Base-by-base conservation (phyloP, 2,329 filamentous ascomycete species). In the Ophiocordyceps camponoti-floridani region DNA sequence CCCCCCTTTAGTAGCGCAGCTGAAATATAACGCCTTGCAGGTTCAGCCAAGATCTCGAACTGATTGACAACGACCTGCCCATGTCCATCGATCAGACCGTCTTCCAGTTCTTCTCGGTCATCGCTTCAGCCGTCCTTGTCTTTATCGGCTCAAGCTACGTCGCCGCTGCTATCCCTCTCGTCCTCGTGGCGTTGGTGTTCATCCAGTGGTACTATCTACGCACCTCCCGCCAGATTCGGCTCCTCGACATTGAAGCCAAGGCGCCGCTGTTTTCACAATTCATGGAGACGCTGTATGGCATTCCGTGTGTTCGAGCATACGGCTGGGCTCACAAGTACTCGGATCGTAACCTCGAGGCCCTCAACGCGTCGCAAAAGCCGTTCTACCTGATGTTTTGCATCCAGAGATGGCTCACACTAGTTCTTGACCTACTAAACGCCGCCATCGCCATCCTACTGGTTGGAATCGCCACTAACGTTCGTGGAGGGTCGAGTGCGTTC, bases 381-480 rank as follows among this genome's bases (percentile, higher is more conserved):
- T 56, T 49, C 7, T 59, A 73, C 46, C 54, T 71, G 7, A 58
- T 72, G 10, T 66, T 60, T 46, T 62, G 63, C 18, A 65, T 72
- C 13, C 70, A 73, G 47, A 57, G 64, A 23, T 73, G 69, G 68
- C 55, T 73, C 1, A 65, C 58, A 0, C 52, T 73, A 2, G 65
- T 68, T 1, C 51, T 74, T 10, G 67, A 73, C 47, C 51, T 73
- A 2, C 42, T 55, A 4, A 65, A 70, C 0, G 64, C 68, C 0
- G 63, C 52, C 2, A 58, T 74, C 30, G 68, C 68, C 1, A 59
- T 66, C 0, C 49, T 70, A 2, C 51, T 73, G 2, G 64, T 73
- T 10, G 56, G 46, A 4, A 51, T 72, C 2, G 63, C 67, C 1
- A 63, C 69, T 2, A 44, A 48, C 40, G 52, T 71, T 9, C 47